Base-by-base conservation (phyloP, 257 asterid genomes). In the Scutellaria barbata region DNA sequence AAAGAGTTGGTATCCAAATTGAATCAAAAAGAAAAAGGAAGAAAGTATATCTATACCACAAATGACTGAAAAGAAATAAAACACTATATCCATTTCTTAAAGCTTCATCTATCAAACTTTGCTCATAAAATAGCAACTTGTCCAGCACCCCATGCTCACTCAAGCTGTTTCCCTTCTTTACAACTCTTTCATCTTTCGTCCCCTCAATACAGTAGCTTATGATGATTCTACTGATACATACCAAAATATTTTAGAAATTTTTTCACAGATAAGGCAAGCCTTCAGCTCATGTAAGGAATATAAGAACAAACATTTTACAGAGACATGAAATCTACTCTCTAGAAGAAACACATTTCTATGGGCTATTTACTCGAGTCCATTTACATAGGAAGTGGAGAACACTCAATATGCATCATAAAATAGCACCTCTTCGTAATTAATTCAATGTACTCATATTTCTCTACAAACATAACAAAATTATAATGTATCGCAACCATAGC, bases 201-300 rank as follows among this genome's bases (percentile, higher is more conserved):
- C 68, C 50, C 40, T 39, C 18, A 6, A 6, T 3, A 51, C 22
- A 48, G 17, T 67, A 37, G 52, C 6, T 67, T 58, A 59, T 59
- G 25, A 71, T 60, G 68, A 42, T 22, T 42, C 52, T 42, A 47
- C 72, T 51, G n/a, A 51, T 52, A 52, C 73, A 52, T 14, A 39
- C 12, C 52, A 68, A 52, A 9, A 52, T 17, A 53, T 10, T 8
- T 5, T 6, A 68, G 45, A 14, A 17, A n/a, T 17, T 10, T 50
- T 8, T 50, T 35, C 35, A 14, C 37, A 66, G 41, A 53, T 50
- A 40, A 66, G 16, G 30, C 35, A 54, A n/a, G 2, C 60, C 13
- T 12, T 42, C 3, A 8, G 54, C 30, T 42, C 54, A 18, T 10
- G 10, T 20, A 66, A 1, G 16, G 55, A 52, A 48, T 16, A 68